Evolutionary conservation across 73 alveolate species (phyloP).

Genomic region (Paramecium octaurelia): DNA sequence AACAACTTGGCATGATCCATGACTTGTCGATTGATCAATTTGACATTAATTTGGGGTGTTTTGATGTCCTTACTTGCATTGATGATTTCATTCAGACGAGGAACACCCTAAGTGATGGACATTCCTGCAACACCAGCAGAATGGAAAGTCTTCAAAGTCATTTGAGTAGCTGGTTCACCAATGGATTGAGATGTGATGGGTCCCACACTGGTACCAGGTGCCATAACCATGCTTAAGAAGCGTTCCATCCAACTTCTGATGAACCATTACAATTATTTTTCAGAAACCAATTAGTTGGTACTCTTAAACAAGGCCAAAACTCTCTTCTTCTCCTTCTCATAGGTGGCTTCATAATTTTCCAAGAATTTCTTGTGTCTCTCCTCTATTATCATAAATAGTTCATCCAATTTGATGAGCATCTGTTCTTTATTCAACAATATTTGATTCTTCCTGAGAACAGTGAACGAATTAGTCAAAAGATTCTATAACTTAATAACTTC

Average conservation of each 20-base stretch:
- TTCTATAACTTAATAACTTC: constrained; percentile 88
- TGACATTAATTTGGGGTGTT: constrained; percentile 93
- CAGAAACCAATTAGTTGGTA: background rate
- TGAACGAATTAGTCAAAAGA: constrained; percentile 23
- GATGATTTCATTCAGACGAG: constrained; percentile 98
- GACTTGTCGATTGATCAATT: background rate
- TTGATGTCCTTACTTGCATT: constrained; percentile 94
- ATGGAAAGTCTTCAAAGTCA: constrained; percentile 99
- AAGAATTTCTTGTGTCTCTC: background rate
- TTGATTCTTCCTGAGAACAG: background rate
- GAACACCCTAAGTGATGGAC: constrained; percentile 98
- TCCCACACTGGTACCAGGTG: constrained; percentile 60
- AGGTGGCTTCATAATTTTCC: background rate
- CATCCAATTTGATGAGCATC: background rate
- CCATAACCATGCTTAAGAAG: constrained; percentile 34
- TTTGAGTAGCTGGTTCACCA: constrained; percentile 99
- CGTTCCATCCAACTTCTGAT: constrained; percentile 55
- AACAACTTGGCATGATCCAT: background rate
- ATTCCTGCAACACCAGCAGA: constrained; percentile 97
- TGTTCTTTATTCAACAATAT: background rate
- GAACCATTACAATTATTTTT: constrained; percentile 10
- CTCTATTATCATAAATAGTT: background rate
- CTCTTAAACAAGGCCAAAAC: background rate
- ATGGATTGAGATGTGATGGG: constrained; percentile 84
- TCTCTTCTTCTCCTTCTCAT: background rate